A percentile compares a stretch with the other conserved stretches of the same genome.
Conservation (phyloP, 2,329 filamentous ascomycete genomes). For the Trichoderma hamatum region DNA sequence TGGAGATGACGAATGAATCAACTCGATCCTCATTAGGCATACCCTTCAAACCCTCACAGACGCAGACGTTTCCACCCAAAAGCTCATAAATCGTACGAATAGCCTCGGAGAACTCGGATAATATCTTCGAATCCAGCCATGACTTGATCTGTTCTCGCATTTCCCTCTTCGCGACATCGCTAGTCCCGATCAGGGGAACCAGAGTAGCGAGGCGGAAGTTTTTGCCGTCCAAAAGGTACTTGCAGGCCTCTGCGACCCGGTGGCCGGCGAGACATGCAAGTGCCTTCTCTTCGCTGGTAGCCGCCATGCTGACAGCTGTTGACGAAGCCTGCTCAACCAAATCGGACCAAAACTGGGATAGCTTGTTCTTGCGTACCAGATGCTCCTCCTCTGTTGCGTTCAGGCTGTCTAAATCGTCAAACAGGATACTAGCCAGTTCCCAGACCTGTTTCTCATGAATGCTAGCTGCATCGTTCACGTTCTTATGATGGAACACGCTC, state of each 20-base stretch:
- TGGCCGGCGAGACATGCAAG: constrained; percentile 78
- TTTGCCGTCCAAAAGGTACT: constrained; percentile 71
- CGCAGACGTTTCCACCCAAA: constrained; percentile 82
- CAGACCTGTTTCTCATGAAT: constrained; percentile 76
- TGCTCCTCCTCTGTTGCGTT: constrained; percentile 45
- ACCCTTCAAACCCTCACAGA: constrained; percentile 74
- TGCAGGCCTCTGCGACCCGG: constrained; percentile 80
- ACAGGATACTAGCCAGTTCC: constrained; percentile 84
- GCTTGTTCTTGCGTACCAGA: constrained; percentile 58
- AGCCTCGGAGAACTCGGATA: constrained; percentile 84
- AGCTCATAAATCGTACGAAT: constrained; percentile 89
- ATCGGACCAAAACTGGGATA: constrained; percentile 69
- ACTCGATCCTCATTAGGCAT: constrained; percentile 78
- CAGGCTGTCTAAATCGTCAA: constrained; percentile 64
- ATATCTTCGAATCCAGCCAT: constrained; percentile 80
- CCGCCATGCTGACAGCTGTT: constrained; percentile 59
- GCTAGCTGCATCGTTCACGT: constrained; percentile 48
- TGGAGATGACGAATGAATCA: constrained; percentile 78
- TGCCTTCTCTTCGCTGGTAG: constrained; percentile 78
- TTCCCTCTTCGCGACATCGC: constrained; percentile 68
- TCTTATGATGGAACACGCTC: constrained; percentile 47
- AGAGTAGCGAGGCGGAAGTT: constrained; percentile 85
- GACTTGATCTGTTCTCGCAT: constrained; percentile 79
- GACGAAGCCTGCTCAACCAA: constrained; percentile 65
- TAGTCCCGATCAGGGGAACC: constrained; percentile 78